phyloP scores from a whole-genome alignment of 805 yeast genomes.

The Candida namnaoensis region DNA sequence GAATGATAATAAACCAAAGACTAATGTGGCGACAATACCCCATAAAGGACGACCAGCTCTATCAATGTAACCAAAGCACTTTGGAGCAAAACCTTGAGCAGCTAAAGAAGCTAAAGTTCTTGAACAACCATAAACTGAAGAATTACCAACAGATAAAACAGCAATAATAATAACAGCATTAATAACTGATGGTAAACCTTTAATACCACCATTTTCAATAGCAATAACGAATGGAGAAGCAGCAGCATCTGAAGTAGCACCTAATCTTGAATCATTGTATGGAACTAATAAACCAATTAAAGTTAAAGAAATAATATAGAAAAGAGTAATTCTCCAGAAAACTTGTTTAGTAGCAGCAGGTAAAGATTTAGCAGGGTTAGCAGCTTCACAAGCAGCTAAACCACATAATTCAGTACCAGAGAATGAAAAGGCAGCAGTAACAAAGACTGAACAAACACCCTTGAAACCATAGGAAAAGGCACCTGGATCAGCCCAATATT shows the following conservation, averaged over 20 bases:
- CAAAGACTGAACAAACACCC: conserved; percentile 45
- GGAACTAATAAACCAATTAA: conserved; percentile 55
- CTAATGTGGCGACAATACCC: conserved; percentile 31
- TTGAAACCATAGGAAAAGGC: conserved; percentile 54
- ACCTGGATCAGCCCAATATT: conserved; percentile 46
- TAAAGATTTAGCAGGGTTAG: conserved; percentile 43
- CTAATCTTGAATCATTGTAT: conserved; percentile 38
- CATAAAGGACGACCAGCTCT: conserved; percentile 46
- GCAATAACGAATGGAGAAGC: conserved; percentile 64
- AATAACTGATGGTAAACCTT: conserved; percentile 49
- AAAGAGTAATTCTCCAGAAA: conserved; percentile 53
- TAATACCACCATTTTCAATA: conserved; percentile 52
- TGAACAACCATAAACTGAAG: conserved; percentile 47
- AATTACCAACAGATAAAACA: conserved; percentile 39
- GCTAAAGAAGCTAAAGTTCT: conserved; percentile 46
- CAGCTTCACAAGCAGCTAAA: conserved; percentile 40
- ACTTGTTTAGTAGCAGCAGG: conserved; percentile 77
- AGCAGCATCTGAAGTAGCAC: conserved; percentile 49
- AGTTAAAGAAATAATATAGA: conserved; percentile 49
- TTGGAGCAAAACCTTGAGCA: conserved; percentile 43
- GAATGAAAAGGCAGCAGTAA: conserved; percentile 47
- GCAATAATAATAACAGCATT: conserved; percentile 55
- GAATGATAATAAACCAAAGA: conserved; percentile 50
- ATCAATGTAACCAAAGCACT: conserved; percentile 36
- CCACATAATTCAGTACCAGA: conserved; percentile 47